These are phyloP conservation scores for Sugiyamaella americana DNA, from an alignment of 805 yeast genomes.

Conservation along the genomic window DNA sequence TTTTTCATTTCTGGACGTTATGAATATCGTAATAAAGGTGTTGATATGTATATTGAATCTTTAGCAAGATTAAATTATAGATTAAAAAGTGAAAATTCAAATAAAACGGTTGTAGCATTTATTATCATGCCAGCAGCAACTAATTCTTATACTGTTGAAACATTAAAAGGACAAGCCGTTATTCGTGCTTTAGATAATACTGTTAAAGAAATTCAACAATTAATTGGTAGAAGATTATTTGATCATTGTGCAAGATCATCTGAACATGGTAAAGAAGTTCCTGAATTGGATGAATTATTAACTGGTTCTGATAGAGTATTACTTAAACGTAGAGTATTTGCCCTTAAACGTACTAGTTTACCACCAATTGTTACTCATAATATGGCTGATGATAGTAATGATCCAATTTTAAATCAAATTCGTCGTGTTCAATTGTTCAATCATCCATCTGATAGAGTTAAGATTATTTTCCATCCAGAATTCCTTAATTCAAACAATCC, in stretches of 20 bases:
- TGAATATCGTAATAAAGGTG: conserved; percentile 95
- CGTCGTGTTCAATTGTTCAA: conserved; percentile 89
- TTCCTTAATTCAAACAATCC: conserved; percentile 93
- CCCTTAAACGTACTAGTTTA: conserved; percentile 77
- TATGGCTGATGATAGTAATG: conserved; percentile 86
- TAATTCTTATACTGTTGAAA: conserved; percentile 90
- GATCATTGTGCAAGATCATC: conserved; percentile 77
- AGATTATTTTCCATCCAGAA: conserved; percentile 96
- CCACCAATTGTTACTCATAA: conserved; percentile 98
- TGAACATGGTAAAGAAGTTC: conserved; percentile 56
- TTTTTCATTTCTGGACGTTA: conserved; percentile 97
- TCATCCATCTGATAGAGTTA: conserved; percentile 83
- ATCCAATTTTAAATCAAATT: conserved; percentile 86
- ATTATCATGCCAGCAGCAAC: conserved; percentile 97
- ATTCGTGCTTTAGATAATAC: conserved; percentile 85
- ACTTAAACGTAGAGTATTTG: conserved; percentile 86
- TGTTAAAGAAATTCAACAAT: conserved; percentile 77
- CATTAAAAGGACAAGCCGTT: conserved; percentile 93
- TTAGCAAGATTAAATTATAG: conserved; percentile 87
- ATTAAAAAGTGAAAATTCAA: conserved; percentile 73
- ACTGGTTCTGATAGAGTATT: conserved; percentile 83
- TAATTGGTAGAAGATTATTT: conserved; percentile 79
- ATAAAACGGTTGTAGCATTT: conserved; percentile 91
- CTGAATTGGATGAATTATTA: conserved; percentile 72
- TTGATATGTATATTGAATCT: conserved; percentile 88